Evolutionary conservation across 768 basidiomycete genomes (phyloP), one percentile per base, ranked within the genome.

Genomic region (Lyophyllum semitale): DNA sequence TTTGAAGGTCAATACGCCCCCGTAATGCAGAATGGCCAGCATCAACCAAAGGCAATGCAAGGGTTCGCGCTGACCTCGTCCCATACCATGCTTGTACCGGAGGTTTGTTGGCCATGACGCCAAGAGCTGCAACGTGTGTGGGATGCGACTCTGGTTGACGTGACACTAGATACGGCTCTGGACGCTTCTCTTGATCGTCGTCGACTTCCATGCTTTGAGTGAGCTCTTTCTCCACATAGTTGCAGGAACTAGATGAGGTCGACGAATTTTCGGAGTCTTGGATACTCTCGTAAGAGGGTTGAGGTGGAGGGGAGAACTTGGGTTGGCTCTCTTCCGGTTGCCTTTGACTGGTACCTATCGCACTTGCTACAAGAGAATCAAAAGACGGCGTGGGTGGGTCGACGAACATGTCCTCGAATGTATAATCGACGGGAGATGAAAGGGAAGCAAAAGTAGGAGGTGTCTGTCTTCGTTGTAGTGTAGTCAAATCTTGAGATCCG

Each of bases 221-320:
- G 29, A 84, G 69, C n/a, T 82, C 77, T 27, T 69, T 68, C 58
- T 80, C 78, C 20, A 84, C 80, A 11, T 67, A 75, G 32, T 68
- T 70, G 52, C 75, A 73, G 7, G 79, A 80, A 32, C 60, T 68
- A 15, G 61, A 61, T 17, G 75, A 75, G 25, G 71, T 67, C 17
- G 59, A 42, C 25, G 74, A 68, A 22, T 45, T 35, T 54, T 61
- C 54, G 8, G 65, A 63, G 22, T 54, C 30, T 49, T 37, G 20
- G 12, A 15, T 44, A 11, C 4, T 30, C 13, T 22, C 7, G 45
- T 30, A 12, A 13, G n/a, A n/a, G 30, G 32, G 49, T 22, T n/a
- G 51, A 27, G 61, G 48, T 26, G 51, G 23, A 18, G 53, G 52
- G 33, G 45, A 13, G 12, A 23, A 29, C 8, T 26, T 32, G 8